Conservation (phyloP, 1,139 yeast species). For the Sugiyamaella neomexicana region DNA sequence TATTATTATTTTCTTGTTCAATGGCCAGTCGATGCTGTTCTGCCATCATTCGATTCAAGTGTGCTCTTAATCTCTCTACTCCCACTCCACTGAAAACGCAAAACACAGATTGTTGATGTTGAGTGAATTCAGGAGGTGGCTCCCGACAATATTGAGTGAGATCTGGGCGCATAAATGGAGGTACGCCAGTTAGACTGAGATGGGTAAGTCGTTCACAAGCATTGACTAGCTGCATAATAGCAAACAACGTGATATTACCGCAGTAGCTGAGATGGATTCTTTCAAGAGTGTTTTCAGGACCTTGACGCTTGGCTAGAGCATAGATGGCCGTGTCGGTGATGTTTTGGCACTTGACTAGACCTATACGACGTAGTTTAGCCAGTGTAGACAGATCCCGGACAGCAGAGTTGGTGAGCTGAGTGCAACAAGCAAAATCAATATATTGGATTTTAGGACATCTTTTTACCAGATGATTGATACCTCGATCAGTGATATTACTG, state of each 20-base stretch:
- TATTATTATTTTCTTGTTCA: neutral
- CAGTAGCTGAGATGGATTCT: conserved; percentile 93
- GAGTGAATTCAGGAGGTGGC: conserved; percentile 93
- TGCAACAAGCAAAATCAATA: conserved; percentile 93
- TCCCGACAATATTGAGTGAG: conserved; percentile 85
- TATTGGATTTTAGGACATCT: conserved; percentile 85
- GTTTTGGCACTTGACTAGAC: conserved; percentile 85
- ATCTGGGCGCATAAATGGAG: conserved; percentile 82
- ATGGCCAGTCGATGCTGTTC: conserved; percentile 13
- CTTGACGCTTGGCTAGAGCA: conserved; percentile 71
- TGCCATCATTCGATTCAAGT: conserved; percentile 43
- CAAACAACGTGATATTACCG: conserved; percentile 59
- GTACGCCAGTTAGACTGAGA: conserved; percentile 87
- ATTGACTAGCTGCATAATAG: conserved; percentile 57
- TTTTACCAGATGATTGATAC: conserved; percentile 73
- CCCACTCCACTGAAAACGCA: conserved; percentile 96
- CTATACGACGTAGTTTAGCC: conserved; percentile 84
- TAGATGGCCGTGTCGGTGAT: conserved; percentile 85
- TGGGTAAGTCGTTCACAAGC: conserved; percentile 88
- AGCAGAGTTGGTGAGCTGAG: conserved; percentile 83
- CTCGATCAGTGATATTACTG: conserved; percentile 82
- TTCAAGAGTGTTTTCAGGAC: conserved; percentile 71
- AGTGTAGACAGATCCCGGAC: conserved; percentile 73
- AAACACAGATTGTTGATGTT: conserved; percentile 79
- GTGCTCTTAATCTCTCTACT: conserved; percentile 67